Percentiles rank a stretch among this genome's conserved stretches.
Evolutionary conservation across 2,329 filamentous ascomycete species (phyloP).

Genomic region (Uncinocarpus reesii): DNA sequence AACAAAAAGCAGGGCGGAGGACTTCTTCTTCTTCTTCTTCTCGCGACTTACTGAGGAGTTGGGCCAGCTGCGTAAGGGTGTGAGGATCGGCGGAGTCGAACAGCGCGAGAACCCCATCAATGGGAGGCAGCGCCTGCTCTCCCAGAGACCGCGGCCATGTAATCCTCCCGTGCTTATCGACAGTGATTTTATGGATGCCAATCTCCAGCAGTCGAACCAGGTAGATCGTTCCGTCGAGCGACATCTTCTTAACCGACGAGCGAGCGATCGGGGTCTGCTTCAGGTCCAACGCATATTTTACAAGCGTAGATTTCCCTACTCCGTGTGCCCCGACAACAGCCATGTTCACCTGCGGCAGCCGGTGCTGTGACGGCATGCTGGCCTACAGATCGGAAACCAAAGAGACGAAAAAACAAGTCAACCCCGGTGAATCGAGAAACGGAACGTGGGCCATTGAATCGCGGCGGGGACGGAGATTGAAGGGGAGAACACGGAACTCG

Average conservation of each 20-base stretch:
- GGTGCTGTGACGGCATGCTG: slow-evolving; percentile 19
- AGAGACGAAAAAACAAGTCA: neutral
- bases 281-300: slow-evolving; percentile 47
- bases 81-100: slow-evolving; percentile 77
- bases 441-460: neutral
- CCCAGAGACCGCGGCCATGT: slow-evolving; percentile 46
- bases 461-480: neutral
- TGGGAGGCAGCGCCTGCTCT: slow-evolving; percentile 59
- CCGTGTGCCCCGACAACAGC: slow-evolving; percentile 46
- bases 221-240: slow-evolving; percentile 46
- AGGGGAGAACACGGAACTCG: neutral
- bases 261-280: slow-evolving; percentile 34
- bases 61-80: slow-evolving; percentile 63
- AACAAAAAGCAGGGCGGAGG: slow-evolving; percentile 15
- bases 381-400: neutral
- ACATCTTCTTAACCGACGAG: slow-evolving; percentile 44
- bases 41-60: slow-evolving; percentile 61
- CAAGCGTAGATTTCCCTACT: slow-evolving; percentile 51
- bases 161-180: slow-evolving; percentile 39
- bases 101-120: slow-evolving; percentile 75
- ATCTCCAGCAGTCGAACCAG: slow-evolving; percentile 50
- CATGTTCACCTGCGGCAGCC: slow-evolving; percentile 47
- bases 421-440: neutral
- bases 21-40: slow-evolving; percentile 9
- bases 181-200: slow-evolving; percentile 41